A percentile compares a stretch with the other conserved stretches of the same genome.
These are phyloP conservation scores for Wickerhamomyces queroliae DNA, from an alignment of 805 yeast species.

Conservation along the genomic window DNA sequence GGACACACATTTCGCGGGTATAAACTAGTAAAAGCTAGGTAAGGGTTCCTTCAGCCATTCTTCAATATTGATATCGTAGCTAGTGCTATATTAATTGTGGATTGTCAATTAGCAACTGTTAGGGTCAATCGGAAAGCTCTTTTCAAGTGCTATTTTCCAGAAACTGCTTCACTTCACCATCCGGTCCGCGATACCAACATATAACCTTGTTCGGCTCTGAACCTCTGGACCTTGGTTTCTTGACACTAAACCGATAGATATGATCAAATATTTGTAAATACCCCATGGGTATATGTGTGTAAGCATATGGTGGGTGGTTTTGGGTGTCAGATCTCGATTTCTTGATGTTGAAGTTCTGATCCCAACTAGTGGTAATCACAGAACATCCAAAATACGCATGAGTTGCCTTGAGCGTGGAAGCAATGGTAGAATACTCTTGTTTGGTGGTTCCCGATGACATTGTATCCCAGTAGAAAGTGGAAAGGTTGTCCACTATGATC, in stretches of 20 bases:
- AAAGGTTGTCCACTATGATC: conserved; percentile 6
- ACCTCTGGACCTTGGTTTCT: no score
- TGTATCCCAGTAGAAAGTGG: conserved; percentile 2
- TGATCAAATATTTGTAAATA: background rate
- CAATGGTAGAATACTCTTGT: conserved; percentile 3
- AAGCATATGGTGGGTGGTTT: background rate
- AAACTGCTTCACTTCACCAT: no score
- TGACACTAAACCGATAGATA: background rate
- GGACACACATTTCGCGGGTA: background rate
- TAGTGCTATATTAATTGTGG: no score
- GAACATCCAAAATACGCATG: conserved; percentile 2
- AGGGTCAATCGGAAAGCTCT: no score
- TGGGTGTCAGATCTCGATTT: background rate
- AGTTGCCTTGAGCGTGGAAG: background rate
- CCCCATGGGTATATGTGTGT: background rate
- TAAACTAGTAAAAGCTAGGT: background rate
- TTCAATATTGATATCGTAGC: no score
- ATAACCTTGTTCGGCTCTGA: background rate
- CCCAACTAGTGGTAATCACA: conserved; percentile 7
- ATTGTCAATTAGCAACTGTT: no score
- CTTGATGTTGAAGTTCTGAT: conserved; percentile 1
- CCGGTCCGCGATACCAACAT: background rate
- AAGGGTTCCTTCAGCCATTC: no score
- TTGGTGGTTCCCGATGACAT: background rate
- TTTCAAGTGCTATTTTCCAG: no score